Base-by-base conservation (phyloP, 2,329 filamentous ascomycete genomes). In the Trichoderma harzianum region DNA sequence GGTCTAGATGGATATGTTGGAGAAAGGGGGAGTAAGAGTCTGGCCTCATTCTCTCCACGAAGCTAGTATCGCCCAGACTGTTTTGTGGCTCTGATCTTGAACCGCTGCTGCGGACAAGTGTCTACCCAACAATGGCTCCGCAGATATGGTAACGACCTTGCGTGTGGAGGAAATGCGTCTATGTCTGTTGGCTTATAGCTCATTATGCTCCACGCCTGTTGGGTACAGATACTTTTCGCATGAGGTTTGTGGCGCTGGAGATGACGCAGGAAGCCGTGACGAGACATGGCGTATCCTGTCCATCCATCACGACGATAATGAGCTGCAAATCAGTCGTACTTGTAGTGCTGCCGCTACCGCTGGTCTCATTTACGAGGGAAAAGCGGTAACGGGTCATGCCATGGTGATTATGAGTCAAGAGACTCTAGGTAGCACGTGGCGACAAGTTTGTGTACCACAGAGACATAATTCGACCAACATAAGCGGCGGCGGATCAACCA, bases 181-280 rank as follows among this genome's bases (percentile, higher is more conserved):
- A 26, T 57, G 32, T 57, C 32, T 18, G 34, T 34, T 28, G n/a
- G 57, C 6, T 26, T 51, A 57, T 28, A 36, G 57, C 21, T 21
- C 3, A 16, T 14, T 10, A 53, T 5, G 24, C n/a, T 53, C 28
- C 57, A 53, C 39, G 39, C 4, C 7, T 53, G 36, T 53, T 53
- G 57, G 36, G 39, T 18, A 36, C 16, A 10, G 7, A 4, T 43
- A 43, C 26, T 28, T 10, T 26, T 18, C n/a, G 16, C 21, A 43
- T 61, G 34, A 65, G 24, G 63, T 10, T 21, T 26, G 47, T 71
- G 67, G 26, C 18, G 36, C 63, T 69, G 57, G 73, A 74, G 74
- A 74, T 74, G 71, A 73, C 66, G 73, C 71, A 75, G 67, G 73
- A 62, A 72, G 68, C 73, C 69, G 72, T 47, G 51, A 61, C 70